Percentiles rank a stretch among this genome's conserved stretches.
These are phyloP conservation scores for Nematodospora anomalae DNA, from an alignment of 1,139 yeast species.

Conservation along the genomic window DNA sequence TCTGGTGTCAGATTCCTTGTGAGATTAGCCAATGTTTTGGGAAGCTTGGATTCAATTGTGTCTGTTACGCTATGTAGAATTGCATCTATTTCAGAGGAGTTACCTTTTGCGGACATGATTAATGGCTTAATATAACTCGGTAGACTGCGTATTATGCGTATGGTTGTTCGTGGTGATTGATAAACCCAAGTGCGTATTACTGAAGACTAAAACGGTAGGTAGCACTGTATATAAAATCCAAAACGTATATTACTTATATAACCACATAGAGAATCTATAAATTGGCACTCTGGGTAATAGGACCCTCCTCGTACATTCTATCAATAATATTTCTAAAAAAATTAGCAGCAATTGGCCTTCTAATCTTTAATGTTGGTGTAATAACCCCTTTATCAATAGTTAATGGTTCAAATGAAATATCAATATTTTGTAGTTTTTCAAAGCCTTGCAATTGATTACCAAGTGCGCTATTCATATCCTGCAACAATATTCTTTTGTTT, in stretches of 20 bases:
- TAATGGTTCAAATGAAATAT: conserved; percentile 64
- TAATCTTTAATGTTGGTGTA: conserved; percentile 76
- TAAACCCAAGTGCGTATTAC: too few species aligned
- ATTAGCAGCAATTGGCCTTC: conserved; percentile 58
- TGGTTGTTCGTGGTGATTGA: too few species aligned
- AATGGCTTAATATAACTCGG: too few species aligned
- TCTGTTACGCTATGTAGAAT: conserved; percentile 6
- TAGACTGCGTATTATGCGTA: too few species aligned
- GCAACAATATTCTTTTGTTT: conserved; percentile 27
- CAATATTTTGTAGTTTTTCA: conserved; percentile 64
- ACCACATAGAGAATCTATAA: conserved; percentile 13
- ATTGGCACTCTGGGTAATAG: conserved; percentile 22
- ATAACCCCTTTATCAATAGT: conserved; percentile 60
- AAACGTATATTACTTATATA: neutral
- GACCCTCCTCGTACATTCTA: conserved; percentile 58
- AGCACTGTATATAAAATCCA: too few species aligned
- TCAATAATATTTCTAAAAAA: conserved; percentile 48
- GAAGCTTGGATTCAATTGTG: conserved; percentile 7
- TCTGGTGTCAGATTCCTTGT: conserved; percentile 3
- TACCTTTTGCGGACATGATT: neutral
- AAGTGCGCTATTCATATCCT: conserved; percentile 26
- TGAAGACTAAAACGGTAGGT: too few species aligned
- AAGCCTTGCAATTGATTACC: conserved; percentile 40
- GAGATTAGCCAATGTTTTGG: conserved; percentile 1
- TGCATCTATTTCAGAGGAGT: conserved; percentile 2